Conservation (phyloP, 1,284 basidiomycete species). For the Papiliotrema flavescens region DNA sequence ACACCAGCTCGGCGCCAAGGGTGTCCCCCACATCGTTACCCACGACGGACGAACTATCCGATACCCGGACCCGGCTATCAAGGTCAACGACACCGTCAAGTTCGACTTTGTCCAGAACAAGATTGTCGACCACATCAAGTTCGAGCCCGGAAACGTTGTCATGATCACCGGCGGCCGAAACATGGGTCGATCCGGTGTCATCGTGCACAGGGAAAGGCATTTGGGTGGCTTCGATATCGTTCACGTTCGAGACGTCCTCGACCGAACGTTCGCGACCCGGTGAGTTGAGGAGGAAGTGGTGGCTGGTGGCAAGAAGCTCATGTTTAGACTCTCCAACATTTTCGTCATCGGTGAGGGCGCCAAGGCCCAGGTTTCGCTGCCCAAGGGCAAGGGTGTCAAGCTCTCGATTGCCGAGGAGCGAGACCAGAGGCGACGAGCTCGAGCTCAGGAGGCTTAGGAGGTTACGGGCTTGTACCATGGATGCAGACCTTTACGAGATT, state of each 20-base stretch:
- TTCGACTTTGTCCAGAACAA: constrained; percentile 94
- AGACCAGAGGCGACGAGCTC: constrained; percentile 43
- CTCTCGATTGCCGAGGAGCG: constrained; percentile 47
- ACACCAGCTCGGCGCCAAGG: constrained; percentile 86
- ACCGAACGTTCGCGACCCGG: constrained; percentile 94
- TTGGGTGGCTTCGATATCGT: constrained; percentile 97
- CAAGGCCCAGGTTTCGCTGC: constrained; percentile 96
- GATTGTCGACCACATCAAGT: constrained; percentile 90
- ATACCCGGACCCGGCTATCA: constrained; percentile 95
- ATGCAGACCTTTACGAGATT: constrained; percentile 6
- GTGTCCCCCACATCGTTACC: constrained; percentile 95
- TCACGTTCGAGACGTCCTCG: constrained; percentile 92
- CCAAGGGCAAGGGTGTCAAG: constrained; percentile 84
- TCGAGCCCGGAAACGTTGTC: constrained; percentile 96
- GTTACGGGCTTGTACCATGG: constrained; percentile 3
- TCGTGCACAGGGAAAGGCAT: constrained; percentile 95
- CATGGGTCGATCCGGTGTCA: constrained; percentile 97
- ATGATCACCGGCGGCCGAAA: constrained; percentile 99
- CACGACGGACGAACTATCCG: constrained; percentile 99
- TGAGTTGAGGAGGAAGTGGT: constrained; percentile 49
- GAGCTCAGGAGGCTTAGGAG: constrained; percentile 41
- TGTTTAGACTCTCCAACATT: constrained; percentile 81
- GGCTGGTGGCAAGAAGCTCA: neutral
- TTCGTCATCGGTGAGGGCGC: constrained; percentile 94
- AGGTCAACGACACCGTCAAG: constrained; percentile 97